Evolutionary conservation across 345 rosid genomes (phyloP).

Genomic region (Excoecaria agallocha): DNA sequence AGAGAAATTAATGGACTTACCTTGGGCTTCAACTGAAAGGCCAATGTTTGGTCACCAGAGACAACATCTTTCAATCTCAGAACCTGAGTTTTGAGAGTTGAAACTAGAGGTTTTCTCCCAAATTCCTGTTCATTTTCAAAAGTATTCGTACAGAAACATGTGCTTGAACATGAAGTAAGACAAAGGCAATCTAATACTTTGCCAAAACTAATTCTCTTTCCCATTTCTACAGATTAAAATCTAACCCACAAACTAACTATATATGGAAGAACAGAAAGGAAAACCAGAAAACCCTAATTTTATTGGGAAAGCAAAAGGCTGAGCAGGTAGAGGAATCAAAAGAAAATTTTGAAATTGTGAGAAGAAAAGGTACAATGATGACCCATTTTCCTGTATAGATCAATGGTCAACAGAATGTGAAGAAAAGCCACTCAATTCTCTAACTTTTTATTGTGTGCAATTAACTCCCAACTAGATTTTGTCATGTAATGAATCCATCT

Average conservation of each 20-base stretch:
- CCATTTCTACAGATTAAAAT: slow-evolving; percentile 23
- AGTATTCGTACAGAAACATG: slow-evolving; percentile 27
- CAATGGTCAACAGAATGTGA: slow-evolving; percentile 9
- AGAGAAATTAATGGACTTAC: slow-evolving; percentile 23
- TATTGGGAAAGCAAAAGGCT: slow-evolving; percentile 23
- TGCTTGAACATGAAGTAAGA: slow-evolving; percentile 21
- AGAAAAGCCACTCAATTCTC: neutral
- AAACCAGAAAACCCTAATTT: slow-evolving; percentile 23
- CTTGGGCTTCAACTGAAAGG: slow-evolving; percentile 88
- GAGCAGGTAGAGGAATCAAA: neutral
- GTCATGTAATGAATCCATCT: neutral
- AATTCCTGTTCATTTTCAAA: slow-evolving; percentile 9
- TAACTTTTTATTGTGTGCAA: too few species aligned
- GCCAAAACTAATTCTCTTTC: slow-evolving; percentile 30
- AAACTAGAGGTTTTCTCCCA: slow-evolving; percentile 40
- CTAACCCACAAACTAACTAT: neutral
- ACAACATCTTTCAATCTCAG: slow-evolving; percentile 66
- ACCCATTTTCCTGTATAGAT: slow-evolving; percentile 5
- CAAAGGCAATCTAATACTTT: slow-evolving; percentile 34
- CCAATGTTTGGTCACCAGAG: slow-evolving; percentile 60
- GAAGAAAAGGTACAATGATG: slow-evolving; percentile 1
- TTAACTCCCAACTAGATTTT: slow-evolving; percentile 8
- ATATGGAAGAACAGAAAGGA: neutral
- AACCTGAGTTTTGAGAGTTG: slow-evolving; percentile 26
- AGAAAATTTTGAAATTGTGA: neutral